Base-by-base conservation (phyloP, 768 basidiomycete genomes). In the Mycena vulgaris region DNA sequence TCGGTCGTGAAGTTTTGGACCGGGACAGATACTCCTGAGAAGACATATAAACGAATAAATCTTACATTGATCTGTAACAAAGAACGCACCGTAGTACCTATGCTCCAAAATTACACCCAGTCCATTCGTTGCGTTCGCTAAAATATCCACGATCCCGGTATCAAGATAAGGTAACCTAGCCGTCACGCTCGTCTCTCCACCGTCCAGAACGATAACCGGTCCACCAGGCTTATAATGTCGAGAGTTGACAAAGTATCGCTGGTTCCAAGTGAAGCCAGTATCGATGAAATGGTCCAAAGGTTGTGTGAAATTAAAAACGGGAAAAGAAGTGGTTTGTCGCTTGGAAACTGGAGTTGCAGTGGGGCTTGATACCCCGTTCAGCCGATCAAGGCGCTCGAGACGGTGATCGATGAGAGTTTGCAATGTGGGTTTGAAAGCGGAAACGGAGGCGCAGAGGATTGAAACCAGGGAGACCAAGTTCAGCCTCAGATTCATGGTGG, bases 231-330 rank as follows among this genome's bases (percentile, higher is more conserved):
- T 83, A 79, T 97, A 98, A 79, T 95, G 90, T 39, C 93, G 87
- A 16, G 90, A 88, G 76, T 92, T 96, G 47, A 97, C 86, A 96
- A 97, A 99, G 80, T 95, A 99, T 25, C 97, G 88, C 77, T 98
- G 96, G 63, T 87, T 82, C 81, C 95, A 98, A 0, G 90, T 93
- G 55, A 89, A 87, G 45, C 82, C 81, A 13, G 83, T 78, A 40
- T 83, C 83, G 69, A 86, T 82, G 75, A 93, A 92, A 78, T 98
- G 96, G 77, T 97, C 95, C 69, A 97, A 82, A 7, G 94, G 95
- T 76, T 98, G 96, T 63, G 86, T 80, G 81, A 97, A 97, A 37
- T 67, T 59, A 23, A 67, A 67, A 60, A 56, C 47, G 30, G 66
- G 66, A 56, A 67, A 67, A 53, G 64, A 66, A 33, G 57, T 60